A percentile compares a stretch with the other conserved stretches of the same genome.
Evolutionary conservation across 257 asterid genomes (phyloP).

Genomic region (Capsicum baccatum): DNA sequence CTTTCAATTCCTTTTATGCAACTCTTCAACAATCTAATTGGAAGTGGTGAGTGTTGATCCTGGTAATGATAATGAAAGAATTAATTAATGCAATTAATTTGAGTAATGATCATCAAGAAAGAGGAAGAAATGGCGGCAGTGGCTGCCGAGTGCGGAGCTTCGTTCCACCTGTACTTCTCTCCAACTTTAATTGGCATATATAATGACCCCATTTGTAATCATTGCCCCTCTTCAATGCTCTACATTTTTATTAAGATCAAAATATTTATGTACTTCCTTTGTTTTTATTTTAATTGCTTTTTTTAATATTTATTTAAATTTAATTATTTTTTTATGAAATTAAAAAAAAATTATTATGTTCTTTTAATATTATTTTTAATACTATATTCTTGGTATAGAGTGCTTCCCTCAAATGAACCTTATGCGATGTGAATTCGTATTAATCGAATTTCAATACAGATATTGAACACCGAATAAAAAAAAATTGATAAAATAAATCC

Average conservation of each 20-base stretch:
- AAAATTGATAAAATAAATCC: no score
- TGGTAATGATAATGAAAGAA: conserved; percentile 2
- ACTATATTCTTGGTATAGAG: no score
- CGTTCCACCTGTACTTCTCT: neutral
- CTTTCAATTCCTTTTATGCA: conserved; percentile 20
- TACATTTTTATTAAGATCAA: neutral
- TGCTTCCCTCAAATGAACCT: no score
- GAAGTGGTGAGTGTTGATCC: conserved; percentile 11
- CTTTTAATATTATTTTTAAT: no score
- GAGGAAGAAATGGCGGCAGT: conserved; percentile 72
- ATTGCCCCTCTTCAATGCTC: conserved; percentile 30
- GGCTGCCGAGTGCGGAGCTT: conserved; percentile 54
- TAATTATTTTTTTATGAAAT: no score
- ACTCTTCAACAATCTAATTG: conserved; percentile 15
- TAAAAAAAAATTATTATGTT: no score
- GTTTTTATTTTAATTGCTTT: no score
- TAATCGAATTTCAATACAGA: no score
- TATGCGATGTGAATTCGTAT: no score
- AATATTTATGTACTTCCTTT: no score
- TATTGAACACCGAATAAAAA: no score
- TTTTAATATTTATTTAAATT: no score
- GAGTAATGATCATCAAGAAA: conserved; percentile 38
- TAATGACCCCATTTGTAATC: conserved; percentile 55
- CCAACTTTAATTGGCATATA: conserved; percentile 34
- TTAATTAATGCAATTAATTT: conserved; percentile 19